phyloP scores from a whole-genome alignment of 2,329 filamentous ascomycete genomes.

The Fusarium sp. region DNA sequence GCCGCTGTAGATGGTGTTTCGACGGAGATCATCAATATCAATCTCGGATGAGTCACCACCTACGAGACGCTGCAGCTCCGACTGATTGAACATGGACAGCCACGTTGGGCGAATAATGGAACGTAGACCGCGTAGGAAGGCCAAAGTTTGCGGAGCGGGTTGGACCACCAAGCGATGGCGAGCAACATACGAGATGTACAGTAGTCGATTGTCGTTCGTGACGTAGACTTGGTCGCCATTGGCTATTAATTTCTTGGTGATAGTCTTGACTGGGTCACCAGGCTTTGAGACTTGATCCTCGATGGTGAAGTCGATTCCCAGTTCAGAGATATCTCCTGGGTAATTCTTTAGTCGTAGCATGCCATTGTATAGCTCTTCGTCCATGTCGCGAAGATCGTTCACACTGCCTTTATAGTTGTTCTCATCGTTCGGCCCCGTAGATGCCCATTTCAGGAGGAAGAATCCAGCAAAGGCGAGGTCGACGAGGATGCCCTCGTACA shows the following conservation, averaged over 20 bases:
- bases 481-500: slow-evolving; percentile 96
- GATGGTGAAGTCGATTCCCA: slow-evolving; percentile 90
- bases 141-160: slow-evolving; percentile 82
- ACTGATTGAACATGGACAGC: slow-evolving; percentile 99
- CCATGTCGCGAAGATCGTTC: slow-evolving; percentile 93
- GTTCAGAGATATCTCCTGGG: slow-evolving; percentile 75
- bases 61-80: slow-evolving; percentile 92
- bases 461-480: slow-evolving; percentile 95
- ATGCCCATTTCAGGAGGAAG: slow-evolving; percentile 95
- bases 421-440: slow-evolving; percentile 73
- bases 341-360: slow-evolving; percentile 88
- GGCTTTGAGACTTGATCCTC: slow-evolving; percentile 73
- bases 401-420: slow-evolving; percentile 90
- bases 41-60: slow-evolving; percentile 89
- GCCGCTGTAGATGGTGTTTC: slow-evolving; percentile 88
- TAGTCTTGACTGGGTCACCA: slow-evolving; percentile 66
- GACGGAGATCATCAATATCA: slow-evolving; percentile 85
- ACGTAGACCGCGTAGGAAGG: slow-evolving; percentile 88
- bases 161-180: slow-evolving; percentile 88
- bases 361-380: slow-evolving; percentile 90
- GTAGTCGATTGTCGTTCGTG: slow-evolving; percentile 89
- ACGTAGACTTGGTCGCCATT: slow-evolving; percentile 83
- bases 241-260: slow-evolving; percentile 81
- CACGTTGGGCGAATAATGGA: slow-evolving; percentile 91
- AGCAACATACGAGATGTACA: slow-evolving; percentile 95